Conservation (phyloP, 2,329 filamentous ascomycete species). For the Lizonia empirigonia region DNA sequence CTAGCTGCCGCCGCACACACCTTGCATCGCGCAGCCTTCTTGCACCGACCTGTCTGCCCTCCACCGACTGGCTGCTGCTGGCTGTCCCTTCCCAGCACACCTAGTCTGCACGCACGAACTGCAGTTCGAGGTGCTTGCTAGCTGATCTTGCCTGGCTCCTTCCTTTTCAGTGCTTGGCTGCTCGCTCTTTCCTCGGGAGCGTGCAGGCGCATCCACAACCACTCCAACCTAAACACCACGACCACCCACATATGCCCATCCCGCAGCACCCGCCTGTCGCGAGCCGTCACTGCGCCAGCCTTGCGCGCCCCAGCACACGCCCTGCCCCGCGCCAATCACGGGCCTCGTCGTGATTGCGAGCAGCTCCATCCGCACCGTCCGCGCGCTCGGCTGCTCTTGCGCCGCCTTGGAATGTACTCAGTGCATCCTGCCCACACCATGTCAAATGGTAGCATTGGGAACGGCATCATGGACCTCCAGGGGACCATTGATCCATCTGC, state of each 20-base stretch:
- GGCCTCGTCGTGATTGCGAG: slow-evolving; percentile 3
- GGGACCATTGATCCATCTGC: slow-evolving; percentile 51
- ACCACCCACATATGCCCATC: slow-evolving; percentile 30
- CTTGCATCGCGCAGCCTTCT: slow-evolving; percentile 22
- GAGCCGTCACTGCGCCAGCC: slow-evolving; percentile 23
- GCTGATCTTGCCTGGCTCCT: slow-evolving; percentile 1
- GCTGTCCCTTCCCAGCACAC: slow-evolving; percentile 3
- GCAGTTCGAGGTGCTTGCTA: background rate
- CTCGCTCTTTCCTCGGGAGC: slow-evolving; percentile 17
- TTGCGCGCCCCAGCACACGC: slow-evolving; percentile 22
- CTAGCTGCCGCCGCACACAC: slow-evolving; percentile 25
- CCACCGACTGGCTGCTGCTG: slow-evolving; percentile 11
- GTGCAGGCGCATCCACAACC: slow-evolving; percentile 18
- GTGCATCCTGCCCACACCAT: slow-evolving; percentile 47
- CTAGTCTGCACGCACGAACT: slow-evolving; percentile 12
- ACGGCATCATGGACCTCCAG: slow-evolving; percentile 49
- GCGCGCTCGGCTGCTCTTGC: slow-evolving; percentile 42
- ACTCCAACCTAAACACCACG: slow-evolving; percentile 18
- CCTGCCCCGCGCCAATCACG: slow-evolving; percentile 12
- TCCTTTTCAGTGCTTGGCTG: slow-evolving; percentile 16
- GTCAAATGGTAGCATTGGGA: slow-evolving; percentile 48
- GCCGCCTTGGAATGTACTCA: slow-evolving; percentile 49
- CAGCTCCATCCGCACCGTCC: slow-evolving; percentile 35
- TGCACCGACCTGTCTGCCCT: slow-evolving; percentile 12
- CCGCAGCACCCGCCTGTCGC: slow-evolving; percentile 28